Evolutionary conservation across 257 asterid species (phyloP), one percentile per base, ranked within the genome.

Genomic region (Solanum corneliomulleri): DNA sequence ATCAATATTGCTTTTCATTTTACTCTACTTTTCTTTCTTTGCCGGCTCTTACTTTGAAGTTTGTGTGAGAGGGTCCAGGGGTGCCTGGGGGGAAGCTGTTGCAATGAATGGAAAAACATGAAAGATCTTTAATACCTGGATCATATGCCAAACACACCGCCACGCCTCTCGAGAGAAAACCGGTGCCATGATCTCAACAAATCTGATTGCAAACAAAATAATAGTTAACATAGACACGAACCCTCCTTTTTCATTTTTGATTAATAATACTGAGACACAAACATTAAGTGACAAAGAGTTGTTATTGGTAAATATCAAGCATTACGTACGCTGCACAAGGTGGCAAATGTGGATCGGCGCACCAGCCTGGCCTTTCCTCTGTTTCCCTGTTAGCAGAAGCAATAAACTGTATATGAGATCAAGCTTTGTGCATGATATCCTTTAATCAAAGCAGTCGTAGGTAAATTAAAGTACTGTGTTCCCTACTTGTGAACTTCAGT

Each of bases 111-210:
- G 31, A 86, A 87, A 87, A 42, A 29, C 60, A 42, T 76, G 23
- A 87, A 87, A 23, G 70, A 60, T 66, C 68, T 31, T 69, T 71
- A 25, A 23, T 76, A 94, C 99, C 98, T 97, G 99, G 89, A 95
- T 94, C 98, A 95, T 91, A 90, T 97, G 96, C 99, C 99, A 97
- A 69, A 94, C 98, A 72, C 99, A 97, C 42, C 97, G 98, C 99
- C 98, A 97, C 64, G 98, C 99, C 41, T 92, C 93, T 58, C 98
- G 95, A 88, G 99, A 97, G 88, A 97, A 95, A 56, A 95, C 98
- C 3, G 98, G 99, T 81, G 98, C 99, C 98, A 95, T 97, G 90
- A 97, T 97, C 93, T 97, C 99, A 4, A 97, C 98, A 80, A 97
- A 97, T 78, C 99, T 97, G 94, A 21, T 89, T 37, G 81, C 75